A percentile compares a stretch with the other conserved stretches of the same genome.
Conservation (phyloP, 1,284 basidiomycete species). For the Gymnopus androsaceus region DNA sequence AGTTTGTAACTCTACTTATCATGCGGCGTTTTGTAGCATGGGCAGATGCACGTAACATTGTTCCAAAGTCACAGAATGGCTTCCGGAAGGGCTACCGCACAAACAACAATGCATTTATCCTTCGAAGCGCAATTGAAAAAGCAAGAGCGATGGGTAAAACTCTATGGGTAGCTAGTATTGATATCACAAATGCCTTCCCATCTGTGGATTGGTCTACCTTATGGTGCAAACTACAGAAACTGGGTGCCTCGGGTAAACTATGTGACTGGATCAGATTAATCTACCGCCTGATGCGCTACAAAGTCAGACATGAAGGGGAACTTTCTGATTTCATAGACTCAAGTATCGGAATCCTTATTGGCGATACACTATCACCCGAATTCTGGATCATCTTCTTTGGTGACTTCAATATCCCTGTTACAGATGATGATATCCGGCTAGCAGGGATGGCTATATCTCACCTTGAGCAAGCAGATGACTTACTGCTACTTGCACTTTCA, state of each 20-base stretch:
- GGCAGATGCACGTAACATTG: constrained; percentile 17
- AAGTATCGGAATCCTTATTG: constrained; percentile 6
- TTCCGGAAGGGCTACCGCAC: constrained; percentile 25
- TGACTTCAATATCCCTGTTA: constrained; percentile 1
- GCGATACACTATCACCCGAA: constrained; percentile 14
- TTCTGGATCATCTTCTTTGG: constrained; percentile 14
- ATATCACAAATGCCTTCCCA: constrained; percentile 10
- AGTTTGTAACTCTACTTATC: no score
- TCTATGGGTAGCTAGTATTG: constrained; percentile 3
- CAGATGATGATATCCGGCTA: constrained; percentile 4
- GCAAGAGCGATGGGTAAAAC: not conserved
- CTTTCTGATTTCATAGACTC: constrained; percentile 7
- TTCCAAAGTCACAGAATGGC: constrained; percentile 28
- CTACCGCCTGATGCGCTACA: not conserved
- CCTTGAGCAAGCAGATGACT: no score
- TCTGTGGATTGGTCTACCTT: no score
- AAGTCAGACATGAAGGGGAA: not conserved
- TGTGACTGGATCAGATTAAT: constrained; percentile 5
- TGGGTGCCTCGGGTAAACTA: not conserved
- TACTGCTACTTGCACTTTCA: no score
- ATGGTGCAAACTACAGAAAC: not conserved
- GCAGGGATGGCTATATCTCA: no score
- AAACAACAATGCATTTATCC: constrained; percentile 29
- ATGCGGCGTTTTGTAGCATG: constrained; percentile 20
- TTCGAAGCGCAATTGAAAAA: constrained; percentile 11